Conservation (phyloP, 2,329 filamentous ascomycete genomes). For the Chaetomium sp. region DNA sequence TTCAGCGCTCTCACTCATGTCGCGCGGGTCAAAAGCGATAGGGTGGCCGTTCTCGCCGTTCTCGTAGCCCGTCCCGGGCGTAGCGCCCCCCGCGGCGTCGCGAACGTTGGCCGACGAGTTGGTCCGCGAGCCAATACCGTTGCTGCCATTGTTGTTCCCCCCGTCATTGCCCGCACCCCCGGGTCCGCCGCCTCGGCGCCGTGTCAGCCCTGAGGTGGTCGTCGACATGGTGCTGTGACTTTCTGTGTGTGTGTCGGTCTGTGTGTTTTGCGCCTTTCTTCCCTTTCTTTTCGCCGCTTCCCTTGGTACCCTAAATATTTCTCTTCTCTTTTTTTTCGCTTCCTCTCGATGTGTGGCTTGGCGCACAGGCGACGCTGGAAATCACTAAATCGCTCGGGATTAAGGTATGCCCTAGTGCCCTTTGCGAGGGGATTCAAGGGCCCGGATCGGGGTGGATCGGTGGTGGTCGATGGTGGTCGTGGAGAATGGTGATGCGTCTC, state of each 20-base stretch:
- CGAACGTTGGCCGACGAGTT: slow-evolving; percentile 48
- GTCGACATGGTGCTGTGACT: slow-evolving; percentile 23
- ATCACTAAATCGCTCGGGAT: neutral
- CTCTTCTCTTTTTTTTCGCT: neutral
- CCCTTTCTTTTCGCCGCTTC: neutral
- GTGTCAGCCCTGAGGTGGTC: slow-evolving; percentile 51
- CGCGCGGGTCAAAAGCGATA: slow-evolving; percentile 94
- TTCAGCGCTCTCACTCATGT: slow-evolving; percentile 95
- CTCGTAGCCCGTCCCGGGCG: slow-evolving; percentile 78
- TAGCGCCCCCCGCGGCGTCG: slow-evolving; percentile 34
- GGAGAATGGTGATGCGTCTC: neutral
- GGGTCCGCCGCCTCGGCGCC: slow-evolving; percentile 63
- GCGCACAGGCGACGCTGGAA: neutral
- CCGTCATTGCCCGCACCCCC: slow-evolving; percentile 53
- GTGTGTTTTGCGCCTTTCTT: neutral
- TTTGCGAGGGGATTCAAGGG: neutral
- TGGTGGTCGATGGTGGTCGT: neutral
- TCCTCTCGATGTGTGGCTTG: neutral
- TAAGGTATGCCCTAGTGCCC: neutral
- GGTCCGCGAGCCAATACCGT: slow-evolving; percentile 49
- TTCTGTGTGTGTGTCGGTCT: neutral
- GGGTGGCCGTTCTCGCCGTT: slow-evolving; percentile 94
- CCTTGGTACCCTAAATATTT: too few relatives aligned
- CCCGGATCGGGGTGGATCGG: neutral
- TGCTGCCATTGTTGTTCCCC: slow-evolving; percentile 56